These are phyloP conservation scores for Cornus kousa DNA, from an alignment of 148 eudicot genomes.

Conservation along the genomic window DNA sequence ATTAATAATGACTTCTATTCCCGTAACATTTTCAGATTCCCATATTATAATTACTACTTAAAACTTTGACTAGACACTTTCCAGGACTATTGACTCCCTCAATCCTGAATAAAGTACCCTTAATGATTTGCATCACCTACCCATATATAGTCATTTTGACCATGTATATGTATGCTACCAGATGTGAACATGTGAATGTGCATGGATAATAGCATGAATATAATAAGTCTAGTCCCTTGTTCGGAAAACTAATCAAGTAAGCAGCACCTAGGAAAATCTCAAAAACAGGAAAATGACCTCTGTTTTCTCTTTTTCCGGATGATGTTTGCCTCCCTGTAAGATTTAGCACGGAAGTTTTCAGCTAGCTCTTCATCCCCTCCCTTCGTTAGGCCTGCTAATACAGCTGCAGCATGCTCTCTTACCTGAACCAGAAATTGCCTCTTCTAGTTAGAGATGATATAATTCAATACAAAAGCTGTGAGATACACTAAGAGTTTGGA, in stretches of 20 bases:
- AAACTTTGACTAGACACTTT: too few species aligned
- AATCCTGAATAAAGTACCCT: too few species aligned
- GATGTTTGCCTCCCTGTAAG: conserved; percentile 62
- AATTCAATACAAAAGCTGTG: background rate
- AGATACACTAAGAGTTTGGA: background rate
- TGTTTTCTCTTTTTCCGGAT: conserved; percentile 64
- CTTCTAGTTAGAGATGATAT: conserved; percentile 5
- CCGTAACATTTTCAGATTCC: too few species aligned
- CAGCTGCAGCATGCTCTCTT: conserved; percentile 98
- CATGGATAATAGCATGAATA: background rate
- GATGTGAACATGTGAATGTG: background rate
- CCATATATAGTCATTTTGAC: background rate
- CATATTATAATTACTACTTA: too few species aligned
- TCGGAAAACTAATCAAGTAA: background rate
- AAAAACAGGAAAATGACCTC: conserved; percentile 44
- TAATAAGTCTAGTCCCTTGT: background rate
- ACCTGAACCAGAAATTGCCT: conserved; percentile 51
- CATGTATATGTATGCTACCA: background rate
- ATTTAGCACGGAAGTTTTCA: conserved; percentile 73
- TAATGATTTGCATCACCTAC: too few species aligned
- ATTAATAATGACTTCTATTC: too few species aligned
- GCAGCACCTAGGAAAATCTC: background rate
- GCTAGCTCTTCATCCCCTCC: conserved; percentile 72
- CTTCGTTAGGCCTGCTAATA: conserved; percentile 95
- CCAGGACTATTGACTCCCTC: too few species aligned